Evolutionary conservation across 176 grass and related monocot genomes (phyloP).

Genomic region (Saccharum officinarum): DNA sequence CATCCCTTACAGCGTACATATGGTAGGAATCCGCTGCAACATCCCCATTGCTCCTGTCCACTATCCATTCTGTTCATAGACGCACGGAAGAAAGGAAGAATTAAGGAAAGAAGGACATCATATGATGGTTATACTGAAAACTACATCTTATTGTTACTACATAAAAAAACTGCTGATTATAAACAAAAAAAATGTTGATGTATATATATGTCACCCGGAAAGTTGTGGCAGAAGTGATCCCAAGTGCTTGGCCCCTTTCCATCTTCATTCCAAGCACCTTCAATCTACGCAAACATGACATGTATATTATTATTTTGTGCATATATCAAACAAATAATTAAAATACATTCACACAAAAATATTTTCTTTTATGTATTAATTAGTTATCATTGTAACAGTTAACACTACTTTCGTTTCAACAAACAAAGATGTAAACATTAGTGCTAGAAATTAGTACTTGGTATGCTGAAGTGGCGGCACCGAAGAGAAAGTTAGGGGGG

Average conservation of each 20-base stretch:
- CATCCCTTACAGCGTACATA: neutral
- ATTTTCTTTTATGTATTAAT: too few relatives aligned
- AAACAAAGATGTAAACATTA: neutral
- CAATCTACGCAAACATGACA: neutral
- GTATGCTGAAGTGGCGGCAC: neutral
- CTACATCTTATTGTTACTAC: neutral
- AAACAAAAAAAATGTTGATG: too few relatives aligned
- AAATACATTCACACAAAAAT: neutral
- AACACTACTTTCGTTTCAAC: neutral
- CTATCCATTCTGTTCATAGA: neutral
- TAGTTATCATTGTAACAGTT: neutral
- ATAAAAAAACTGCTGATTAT: neutral
- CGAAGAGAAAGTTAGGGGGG: neutral
- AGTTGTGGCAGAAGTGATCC: conserved; percentile 18
- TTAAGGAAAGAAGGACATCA: neutral
- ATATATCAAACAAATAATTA: neutral
- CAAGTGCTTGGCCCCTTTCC: conserved; percentile 18
- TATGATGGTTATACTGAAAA: neutral
- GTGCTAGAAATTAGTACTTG: neutral
- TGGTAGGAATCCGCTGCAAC: conserved; percentile 19
- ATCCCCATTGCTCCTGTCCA: neutral
- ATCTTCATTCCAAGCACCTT: conserved; percentile 5
- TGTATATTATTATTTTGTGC: neutral
- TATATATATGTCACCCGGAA: neutral
- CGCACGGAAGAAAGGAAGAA: neutral